Conservation (phyloP, 2,329 filamentous ascomycete genomes). For the Aspergillus piperis region DNA sequence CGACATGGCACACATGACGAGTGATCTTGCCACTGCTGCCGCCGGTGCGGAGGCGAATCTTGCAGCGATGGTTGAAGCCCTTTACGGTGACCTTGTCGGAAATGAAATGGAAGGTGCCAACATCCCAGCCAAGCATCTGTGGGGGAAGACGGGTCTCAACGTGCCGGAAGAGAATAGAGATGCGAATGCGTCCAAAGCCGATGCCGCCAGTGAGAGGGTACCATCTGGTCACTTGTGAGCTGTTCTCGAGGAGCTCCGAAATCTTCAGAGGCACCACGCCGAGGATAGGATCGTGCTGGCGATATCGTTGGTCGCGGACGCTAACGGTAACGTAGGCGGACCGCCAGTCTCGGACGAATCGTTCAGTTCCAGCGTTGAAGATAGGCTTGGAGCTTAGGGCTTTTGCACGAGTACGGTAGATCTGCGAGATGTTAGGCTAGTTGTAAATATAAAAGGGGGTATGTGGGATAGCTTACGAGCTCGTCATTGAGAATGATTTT, state of each 20-base stretch:
- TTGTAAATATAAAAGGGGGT: not conserved
- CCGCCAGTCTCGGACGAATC: conserved; percentile 91
- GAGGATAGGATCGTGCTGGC: conserved; percentile 91
- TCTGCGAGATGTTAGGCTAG: conserved; percentile 36
- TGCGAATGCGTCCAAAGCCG: conserved; percentile 83
- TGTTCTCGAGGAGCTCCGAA: conserved; percentile 82
- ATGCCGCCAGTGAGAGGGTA: conserved; percentile 96
- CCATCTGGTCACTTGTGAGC: conserved; percentile 85
- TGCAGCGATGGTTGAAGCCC: conserved; percentile 63
- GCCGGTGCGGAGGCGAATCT: conserved; percentile 78
- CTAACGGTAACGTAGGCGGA: conserved; percentile 82
- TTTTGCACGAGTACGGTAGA: conserved; percentile 94
- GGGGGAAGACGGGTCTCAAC: conserved; percentile 85
- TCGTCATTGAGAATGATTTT: conserved; percentile 89
- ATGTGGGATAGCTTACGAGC: conserved; percentile 51
- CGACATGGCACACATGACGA: conserved; percentile 61
- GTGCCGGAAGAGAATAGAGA: conserved; percentile 87
- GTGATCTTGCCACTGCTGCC: conserved; percentile 74
- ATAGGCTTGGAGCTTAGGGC: conserved; percentile 93
- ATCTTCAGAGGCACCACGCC: conserved; percentile 88
- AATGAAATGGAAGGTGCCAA: conserved; percentile 88
- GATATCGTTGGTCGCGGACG: conserved; percentile 83
- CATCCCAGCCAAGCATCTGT: conserved; percentile 85
- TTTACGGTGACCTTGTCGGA: conserved; percentile 68
- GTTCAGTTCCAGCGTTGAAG: conserved; percentile 94